Evolutionary conservation across 805 yeast genomes (phyloP).

Genomic region (Cyberlindnera lachancei): DNA sequence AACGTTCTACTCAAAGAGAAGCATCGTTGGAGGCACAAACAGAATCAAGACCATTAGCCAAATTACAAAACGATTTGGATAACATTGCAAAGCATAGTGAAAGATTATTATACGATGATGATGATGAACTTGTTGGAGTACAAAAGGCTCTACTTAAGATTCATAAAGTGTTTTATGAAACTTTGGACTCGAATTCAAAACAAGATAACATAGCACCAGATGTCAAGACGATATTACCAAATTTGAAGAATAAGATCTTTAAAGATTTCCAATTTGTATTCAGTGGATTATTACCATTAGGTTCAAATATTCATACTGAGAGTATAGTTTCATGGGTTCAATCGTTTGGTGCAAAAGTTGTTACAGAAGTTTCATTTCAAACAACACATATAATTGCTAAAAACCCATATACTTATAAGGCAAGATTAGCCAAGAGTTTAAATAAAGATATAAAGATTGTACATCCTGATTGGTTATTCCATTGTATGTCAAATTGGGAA

Average conservation of each 20-base stretch:
- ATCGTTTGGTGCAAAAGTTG: slow-evolving; percentile 85
- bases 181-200: too few relatives aligned
- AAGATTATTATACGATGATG: slow-evolving; percentile 66
- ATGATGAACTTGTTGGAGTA: slow-evolving; percentile 61
- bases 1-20: slow-evolving; percentile 45
- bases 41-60: slow-evolving; percentile 77
- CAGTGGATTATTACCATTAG: slow-evolving; percentile 88
- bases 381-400: slow-evolving; percentile 89
- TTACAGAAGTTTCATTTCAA: slow-evolving; percentile 55
- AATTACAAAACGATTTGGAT: slow-evolving; percentile 68
- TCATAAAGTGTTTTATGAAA: slow-evolving; percentile 66
- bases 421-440: slow-evolving; percentile 64
- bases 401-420: slow-evolving; percentile 76
- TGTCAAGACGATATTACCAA: slow-evolving; percentile 63
- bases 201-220: slow-evolving; percentile 44
- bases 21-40: slow-evolving; percentile 74
- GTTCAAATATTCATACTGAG: slow-evolving; percentile 60
- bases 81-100: slow-evolving; percentile 15
- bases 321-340: slow-evolving; percentile 90
- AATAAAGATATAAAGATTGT: slow-evolving; percentile 65
- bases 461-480: slow-evolving; percentile 87
- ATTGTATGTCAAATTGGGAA: slow-evolving; percentile 75
- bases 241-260: slow-evolving; percentile 64
- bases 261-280: slow-evolving; percentile 64
- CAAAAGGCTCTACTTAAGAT: slow-evolving; percentile 55